Evolutionary conservation across 169 alveolate species (phyloP), one percentile per base, ranked within the genome.

Genomic region (Eimeria sp.): DNA sequence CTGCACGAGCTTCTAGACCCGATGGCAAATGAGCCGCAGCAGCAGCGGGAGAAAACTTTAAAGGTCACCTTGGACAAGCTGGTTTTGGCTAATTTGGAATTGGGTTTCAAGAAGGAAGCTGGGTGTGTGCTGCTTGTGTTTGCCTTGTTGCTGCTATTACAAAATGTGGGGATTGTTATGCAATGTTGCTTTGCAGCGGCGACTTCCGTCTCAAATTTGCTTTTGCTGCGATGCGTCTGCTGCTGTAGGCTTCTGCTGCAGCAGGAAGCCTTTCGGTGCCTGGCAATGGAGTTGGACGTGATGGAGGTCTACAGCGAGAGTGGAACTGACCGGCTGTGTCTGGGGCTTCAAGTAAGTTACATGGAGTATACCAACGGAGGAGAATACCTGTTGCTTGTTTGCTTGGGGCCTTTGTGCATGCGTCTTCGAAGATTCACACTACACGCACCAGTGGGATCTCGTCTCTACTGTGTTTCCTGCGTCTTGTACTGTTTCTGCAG

Each of bases 231-330:
- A 43, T 80, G 13, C 67, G 22, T 40, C 22, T 47, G 49, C 70
- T 80, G 80, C 70, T 61, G 83, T 92, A 92, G 96, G 73, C 45
- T 86, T 22, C 86, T 92, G 87, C 92, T 92, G 92, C 92, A 78
- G 87, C 61, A 65, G 75, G 96, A 92, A 45, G 96, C 96, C 34
- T 80, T 92, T 45, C 84, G 96, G 20, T 92, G 96, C 73, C 16
- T 92, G 75, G 84, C 89, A 47, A 18, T 92, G 70, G 92, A 76
- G 4, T 34, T 6, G 6, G 47, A 25, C 27, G 49, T 25, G 43
- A 30, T 14, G 70, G 92, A 40, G 47, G 63, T 61, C 5, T 92
- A 78, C 49, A 54, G 91, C 27, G 96, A 76, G 45, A 61, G 72
- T 18, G 96, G 96, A 4, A 83, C 27, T 51, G 92, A 76, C 70